Percentiles rank a stretch among this genome's conserved stretches.
These are phyloP conservation scores for Pseudotsuga menziesii DNA, from an alignment of 75 land plant species.

Conservation along the genomic window DNA sequence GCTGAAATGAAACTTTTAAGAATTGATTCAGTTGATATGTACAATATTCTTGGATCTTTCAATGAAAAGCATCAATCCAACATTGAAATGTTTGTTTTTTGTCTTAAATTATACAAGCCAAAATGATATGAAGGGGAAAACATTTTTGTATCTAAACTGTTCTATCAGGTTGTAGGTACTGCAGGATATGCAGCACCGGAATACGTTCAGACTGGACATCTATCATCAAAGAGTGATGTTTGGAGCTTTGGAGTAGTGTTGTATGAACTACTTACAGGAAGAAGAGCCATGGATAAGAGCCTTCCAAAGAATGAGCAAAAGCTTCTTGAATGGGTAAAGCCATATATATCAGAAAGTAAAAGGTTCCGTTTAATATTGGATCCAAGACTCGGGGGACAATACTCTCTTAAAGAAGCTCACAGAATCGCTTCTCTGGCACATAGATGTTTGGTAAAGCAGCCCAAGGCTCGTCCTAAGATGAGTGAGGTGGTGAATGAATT, in stretches of 20 bases:
- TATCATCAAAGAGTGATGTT: slow-evolving; percentile 81
- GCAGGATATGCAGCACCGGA: slow-evolving; percentile 89
- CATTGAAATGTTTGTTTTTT: not conserved
- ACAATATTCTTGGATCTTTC: not conserved
- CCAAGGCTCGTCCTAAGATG: slow-evolving; percentile 78
- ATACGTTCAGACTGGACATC: slow-evolving; percentile 79
- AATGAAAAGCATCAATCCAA: not conserved
- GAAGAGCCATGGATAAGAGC: slow-evolving; percentile 67
- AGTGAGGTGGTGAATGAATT: slow-evolving; percentile 68
- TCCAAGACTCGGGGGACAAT: slow-evolving; percentile 49
- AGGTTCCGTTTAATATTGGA: slow-evolving; percentile 61
- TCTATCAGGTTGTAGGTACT: slow-evolving; percentile 78
- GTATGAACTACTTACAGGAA: slow-evolving; percentile 81
- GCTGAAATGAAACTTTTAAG: not conserved
- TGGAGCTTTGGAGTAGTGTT: slow-evolving; percentile 93
- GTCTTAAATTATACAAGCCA: not conserved
- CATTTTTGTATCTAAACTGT: not conserved
- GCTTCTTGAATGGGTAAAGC: slow-evolving; percentile 88
- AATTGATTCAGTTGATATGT: not conserved
- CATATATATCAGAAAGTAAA: slow-evolving; percentile 58
- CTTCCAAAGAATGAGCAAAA: slow-evolving; percentile 70
- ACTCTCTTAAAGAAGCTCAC: slow-evolving; percentile 47
- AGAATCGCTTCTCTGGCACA: slow-evolving; percentile 63
- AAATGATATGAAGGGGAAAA: not conserved
- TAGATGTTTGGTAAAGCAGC: slow-evolving; percentile 57